Conservation (phyloP, 257 asterid species). For the Rubia yunnanensis region DNA sequence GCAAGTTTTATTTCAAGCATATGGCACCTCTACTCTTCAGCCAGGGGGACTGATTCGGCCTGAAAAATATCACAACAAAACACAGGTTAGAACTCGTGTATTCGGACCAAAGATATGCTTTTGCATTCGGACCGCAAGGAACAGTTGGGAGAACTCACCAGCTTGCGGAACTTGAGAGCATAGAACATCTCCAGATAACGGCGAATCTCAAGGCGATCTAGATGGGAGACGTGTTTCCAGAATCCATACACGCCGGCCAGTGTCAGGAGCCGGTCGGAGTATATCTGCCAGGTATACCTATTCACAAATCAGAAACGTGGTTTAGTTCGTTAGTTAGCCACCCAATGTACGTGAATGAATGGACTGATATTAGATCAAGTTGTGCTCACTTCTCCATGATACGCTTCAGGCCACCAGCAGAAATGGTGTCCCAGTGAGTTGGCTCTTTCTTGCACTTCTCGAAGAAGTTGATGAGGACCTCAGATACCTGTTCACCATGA, state of each 20-base stretch:
- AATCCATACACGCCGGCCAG: conserved; percentile 91
- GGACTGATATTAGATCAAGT: neutral
- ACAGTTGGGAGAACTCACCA: conserved; percentile 51
- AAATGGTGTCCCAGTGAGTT: conserved; percentile 62
- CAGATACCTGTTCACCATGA: conserved; percentile 65
- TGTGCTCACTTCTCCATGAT: conserved; percentile 73
- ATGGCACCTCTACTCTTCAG: conserved; percentile 34
- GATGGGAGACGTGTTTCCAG: conserved; percentile 82
- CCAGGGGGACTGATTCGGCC: conserved; percentile 84
- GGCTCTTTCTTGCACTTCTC: conserved; percentile 63
- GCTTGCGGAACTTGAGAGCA: conserved; percentile 69
- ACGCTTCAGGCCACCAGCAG: conserved; percentile 61
- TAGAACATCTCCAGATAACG: conserved; percentile 90
- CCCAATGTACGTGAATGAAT: neutral
- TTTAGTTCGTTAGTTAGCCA: neutral
- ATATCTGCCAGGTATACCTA: conserved; percentile 93
- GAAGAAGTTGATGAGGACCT: conserved; percentile 59
- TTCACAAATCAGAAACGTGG: neutral
- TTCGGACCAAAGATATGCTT: neutral
- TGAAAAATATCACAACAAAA: conserved; percentile 16
- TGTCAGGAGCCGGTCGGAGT: conserved; percentile 72
- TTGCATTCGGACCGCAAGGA: neutral
- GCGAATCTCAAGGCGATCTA: conserved; percentile 73
- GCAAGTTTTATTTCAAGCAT: neutral
- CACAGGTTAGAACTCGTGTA: neutral